Conservation (phyloP, 345 rosid genomes). For the Eucalyptus erythrocorys region DNA sequence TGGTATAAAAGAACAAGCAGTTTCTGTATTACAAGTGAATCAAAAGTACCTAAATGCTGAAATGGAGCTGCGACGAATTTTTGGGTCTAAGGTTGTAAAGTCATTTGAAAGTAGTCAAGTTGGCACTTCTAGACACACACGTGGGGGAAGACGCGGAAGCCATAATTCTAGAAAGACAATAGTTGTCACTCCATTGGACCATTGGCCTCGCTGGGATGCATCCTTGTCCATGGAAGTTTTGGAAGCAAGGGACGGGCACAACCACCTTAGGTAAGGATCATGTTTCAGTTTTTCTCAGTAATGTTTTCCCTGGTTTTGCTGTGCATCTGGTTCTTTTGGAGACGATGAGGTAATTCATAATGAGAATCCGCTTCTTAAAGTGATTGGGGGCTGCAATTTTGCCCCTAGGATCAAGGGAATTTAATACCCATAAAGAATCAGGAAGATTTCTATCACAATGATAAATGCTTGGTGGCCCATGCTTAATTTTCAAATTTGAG, state of each 20-base stretch:
- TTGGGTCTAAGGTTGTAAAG: slow-evolving; percentile 77
- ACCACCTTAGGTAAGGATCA: slow-evolving; percentile 60
- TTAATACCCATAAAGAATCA: not conserved
- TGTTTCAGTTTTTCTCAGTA: not conserved
- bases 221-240: slow-evolving; percentile 81
- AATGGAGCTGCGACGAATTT: slow-evolving; percentile 63
- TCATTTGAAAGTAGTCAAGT: slow-evolving; percentile 63
- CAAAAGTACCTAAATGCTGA: slow-evolving; percentile 67
- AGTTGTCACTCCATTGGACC: slow-evolving; percentile 62
- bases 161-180: slow-evolving; percentile 60
- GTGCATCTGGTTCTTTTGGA: not conserved
- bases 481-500: not conserved
- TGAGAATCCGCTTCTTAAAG: not conserved
- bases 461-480: not conserved
- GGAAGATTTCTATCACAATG: not conserved
- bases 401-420: not conserved
- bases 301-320: not conserved
- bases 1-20: slow-evolving; percentile 5
- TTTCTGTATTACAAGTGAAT: slow-evolving; percentile 44
- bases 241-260: slow-evolving; percentile 51
- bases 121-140: slow-evolving; percentile 51
- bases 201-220: slow-evolving; percentile 91
- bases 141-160: slow-evolving; percentile 65
- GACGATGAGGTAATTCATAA: not conserved
- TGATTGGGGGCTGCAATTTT: not conserved